Base-by-base conservation (phyloP, 75 land plant species). In the Picea sitchensis region DNA sequence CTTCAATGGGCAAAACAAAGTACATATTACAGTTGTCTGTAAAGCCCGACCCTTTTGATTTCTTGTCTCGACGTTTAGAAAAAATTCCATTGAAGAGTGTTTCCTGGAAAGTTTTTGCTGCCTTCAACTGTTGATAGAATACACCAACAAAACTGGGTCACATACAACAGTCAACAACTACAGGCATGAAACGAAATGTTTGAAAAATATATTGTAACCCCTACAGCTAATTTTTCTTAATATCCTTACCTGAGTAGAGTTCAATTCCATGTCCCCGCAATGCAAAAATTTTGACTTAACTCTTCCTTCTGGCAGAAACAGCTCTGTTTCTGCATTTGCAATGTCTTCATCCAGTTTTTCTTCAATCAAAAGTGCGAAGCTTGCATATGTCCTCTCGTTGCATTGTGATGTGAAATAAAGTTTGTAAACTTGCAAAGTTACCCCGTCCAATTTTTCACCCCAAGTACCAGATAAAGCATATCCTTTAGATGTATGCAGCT, bases 31-130 rank as follows among this genome's bases (percentile, higher is more conserved):
- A n/a, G n/a, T n/a, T n/a, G n/a, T n/a, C n/a, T n/a, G n/a, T n/a
- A n/a, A n/a, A n/a, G n/a, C n/a, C n/a, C 61, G 12, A 15, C 3
- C 75, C 76, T 81, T n/a, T 80, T 71, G 89, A 74, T 57, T 83
- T 80, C 79, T 79, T 86, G 0, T 76, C 78, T 62, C 78, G 77
- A 34, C 58, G 75, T 65, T 86, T 92, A 78, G 95, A 95, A 82
- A 90, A 97, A 69, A 94, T 34, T 14, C 98, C 95, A 83, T 97
- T 97, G 79, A 90, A 97, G 34, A 97, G 4, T 57, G 67, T 36
- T 17, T n/a, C 26, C 3, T 97, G 99, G 69, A 89, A 94, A 34
- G 81, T 31, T 83, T 88, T 97, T 68, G 95, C 98, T 73, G 85
- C 90, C 63, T 8, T 71, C 58, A 97, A 76, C 99, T 97, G 85